Percentiles rank a stretch among this genome's conserved stretches.
These are phyloP conservation scores for Parascedosporium putredinis DNA, from an alignment of 2,329 filamentous ascomycete species.

Conservation along the genomic window DNA sequence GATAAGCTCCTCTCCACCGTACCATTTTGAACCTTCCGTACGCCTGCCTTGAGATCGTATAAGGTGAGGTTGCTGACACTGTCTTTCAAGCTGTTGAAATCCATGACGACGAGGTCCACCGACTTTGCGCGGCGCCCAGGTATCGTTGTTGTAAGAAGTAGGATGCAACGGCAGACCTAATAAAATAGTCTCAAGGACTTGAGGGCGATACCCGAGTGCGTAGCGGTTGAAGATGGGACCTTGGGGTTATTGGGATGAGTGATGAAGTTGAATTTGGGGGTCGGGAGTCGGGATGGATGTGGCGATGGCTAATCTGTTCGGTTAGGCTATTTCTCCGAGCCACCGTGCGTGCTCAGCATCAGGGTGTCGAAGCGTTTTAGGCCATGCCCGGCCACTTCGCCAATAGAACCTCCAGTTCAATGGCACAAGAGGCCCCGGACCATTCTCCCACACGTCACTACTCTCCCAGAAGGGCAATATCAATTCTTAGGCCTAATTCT, in stretches of 20 bases:
- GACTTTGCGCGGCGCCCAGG: neutral
- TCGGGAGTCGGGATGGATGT: too few species aligned
- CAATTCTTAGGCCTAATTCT: too few species aligned
- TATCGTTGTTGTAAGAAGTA: neutral
- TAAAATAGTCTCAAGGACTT: neutral
- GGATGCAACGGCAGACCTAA: neutral
- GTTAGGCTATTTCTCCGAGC: neutral
- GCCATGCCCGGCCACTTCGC: too few species aligned
- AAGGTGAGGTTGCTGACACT: conserved; percentile 85
- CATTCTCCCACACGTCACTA: too few species aligned
- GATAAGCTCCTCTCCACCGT: conserved; percentile 14
- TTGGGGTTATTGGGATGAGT: neutral
- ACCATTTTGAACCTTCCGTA: conserved; percentile 97
- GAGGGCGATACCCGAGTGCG: too few species aligned
- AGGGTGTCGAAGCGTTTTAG: too few species aligned
- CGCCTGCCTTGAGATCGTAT: conserved; percentile 90
- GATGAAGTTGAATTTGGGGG: neutral
- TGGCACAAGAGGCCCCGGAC: too few species aligned
- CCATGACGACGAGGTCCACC: conserved; percentile 46
- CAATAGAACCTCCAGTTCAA: too few species aligned
- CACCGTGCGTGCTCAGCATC: neutral
- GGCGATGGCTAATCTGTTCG: neutral
- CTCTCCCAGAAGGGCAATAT: too few species aligned
- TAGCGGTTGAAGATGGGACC: too few species aligned
- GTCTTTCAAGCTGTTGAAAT: conserved; percentile 75